Evolutionary conservation across 2,329 filamentous ascomycete genomes (phyloP).

Genomic region (Pseudogymnoascus sp.): DNA sequence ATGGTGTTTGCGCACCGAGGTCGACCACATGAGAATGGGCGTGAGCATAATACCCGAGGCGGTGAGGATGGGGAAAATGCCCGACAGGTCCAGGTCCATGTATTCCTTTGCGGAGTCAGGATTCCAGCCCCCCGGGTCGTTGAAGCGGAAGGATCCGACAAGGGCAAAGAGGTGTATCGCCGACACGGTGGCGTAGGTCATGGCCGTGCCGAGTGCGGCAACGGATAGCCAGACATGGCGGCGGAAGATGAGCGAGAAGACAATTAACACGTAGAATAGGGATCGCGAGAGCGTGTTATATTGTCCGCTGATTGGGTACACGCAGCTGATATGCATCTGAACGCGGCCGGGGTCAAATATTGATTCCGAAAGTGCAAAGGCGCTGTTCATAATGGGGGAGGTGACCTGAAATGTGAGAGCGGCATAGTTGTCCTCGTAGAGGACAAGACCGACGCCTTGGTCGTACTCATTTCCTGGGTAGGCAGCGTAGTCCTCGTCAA

Average conservation of each 20-base stretch:
- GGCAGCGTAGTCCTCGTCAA: neutral
- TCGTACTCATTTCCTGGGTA: neutral
- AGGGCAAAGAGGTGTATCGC: constrained; percentile 13
- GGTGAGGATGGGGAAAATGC: constrained; percentile 13
- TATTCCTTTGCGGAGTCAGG: neutral
- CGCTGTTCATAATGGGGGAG: neutral
- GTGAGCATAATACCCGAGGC: constrained; percentile 15
- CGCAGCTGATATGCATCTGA: neutral
- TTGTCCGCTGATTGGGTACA: constrained; percentile 14
- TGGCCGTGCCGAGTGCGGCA: constrained; percentile 14
- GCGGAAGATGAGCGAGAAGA: constrained; percentile 15
- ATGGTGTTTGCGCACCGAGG: constrained; percentile 11
- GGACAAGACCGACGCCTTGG: neutral
- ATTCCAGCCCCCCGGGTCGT: neutral
- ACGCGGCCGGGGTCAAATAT: neutral
- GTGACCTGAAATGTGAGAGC: neutral
- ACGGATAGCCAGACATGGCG: constrained; percentile 13
- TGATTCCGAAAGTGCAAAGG: neutral
- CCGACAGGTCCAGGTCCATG: constrained; percentile 7
- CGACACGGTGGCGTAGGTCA: constrained; percentile 11
- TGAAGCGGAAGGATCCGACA: neutral
- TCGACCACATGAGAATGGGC: constrained; percentile 15
- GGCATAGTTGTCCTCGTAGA: constrained; percentile 1
- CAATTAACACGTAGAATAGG: constrained; percentile 13
- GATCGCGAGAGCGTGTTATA: constrained; percentile 13